Evolutionary conservation across 164 flowering plant species (phyloP).

Genomic region (Magnolia officinalis): DNA sequence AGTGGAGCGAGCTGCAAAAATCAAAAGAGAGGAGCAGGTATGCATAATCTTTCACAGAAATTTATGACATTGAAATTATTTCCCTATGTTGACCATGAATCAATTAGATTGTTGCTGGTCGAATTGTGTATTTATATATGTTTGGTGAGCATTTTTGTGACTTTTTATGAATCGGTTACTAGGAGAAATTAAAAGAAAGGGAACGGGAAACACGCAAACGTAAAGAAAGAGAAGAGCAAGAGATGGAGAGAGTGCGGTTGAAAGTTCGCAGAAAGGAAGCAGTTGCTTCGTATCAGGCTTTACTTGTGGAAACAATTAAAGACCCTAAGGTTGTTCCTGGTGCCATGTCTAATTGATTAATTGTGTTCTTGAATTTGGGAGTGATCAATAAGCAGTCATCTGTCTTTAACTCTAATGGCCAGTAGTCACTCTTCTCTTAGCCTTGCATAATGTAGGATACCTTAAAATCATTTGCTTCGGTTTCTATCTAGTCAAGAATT

Average conservation of each 20-base stretch:
- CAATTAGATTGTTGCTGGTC: not conserved
- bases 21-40: conserved; percentile 84
- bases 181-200: conserved; percentile 94
- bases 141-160: not conserved
- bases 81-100: not conserved
- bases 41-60: not conserved
- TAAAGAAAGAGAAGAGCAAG: conserved; percentile 96
- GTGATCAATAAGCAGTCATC: not conserved
- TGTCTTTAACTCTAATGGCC: not conserved
- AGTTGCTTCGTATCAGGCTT: conserved; percentile 85
- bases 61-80: not conserved
- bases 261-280: conserved; percentile 94
- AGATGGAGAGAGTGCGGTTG: conserved; percentile 84
- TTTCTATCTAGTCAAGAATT: too few species aligned
- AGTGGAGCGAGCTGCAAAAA: conserved; percentile 52
- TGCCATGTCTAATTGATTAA: not conserved
- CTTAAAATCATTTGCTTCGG: not conserved
- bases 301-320: conserved; percentile 87
- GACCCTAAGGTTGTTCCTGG: conserved; percentile 68
- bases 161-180: conserved; percentile 12
- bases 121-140: not conserved
- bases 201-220: conserved; percentile 86
- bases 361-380: conserved; percentile 4
- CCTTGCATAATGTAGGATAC: conserved; percentile 1
- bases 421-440: not conserved